These are phyloP conservation scores for Debaryomycetaceae sp. DNA, from an alignment of 1,139 yeast genomes.

Conservation along the genomic window DNA sequence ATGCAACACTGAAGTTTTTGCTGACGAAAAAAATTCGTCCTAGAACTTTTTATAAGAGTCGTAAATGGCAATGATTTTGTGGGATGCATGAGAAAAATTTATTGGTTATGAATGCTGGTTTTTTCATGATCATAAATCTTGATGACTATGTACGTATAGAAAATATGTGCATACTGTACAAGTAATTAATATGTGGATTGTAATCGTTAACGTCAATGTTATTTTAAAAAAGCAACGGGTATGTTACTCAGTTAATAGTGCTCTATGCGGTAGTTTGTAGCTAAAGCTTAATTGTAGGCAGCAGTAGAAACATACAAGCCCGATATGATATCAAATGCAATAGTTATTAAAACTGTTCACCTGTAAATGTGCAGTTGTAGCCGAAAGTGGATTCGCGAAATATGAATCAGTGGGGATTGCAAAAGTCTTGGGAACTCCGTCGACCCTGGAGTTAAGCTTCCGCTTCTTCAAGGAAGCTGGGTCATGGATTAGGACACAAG, in stretches of 20 bases:
- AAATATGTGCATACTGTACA: not conserved
- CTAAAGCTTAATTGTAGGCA: not conserved
- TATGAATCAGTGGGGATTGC: not conserved
- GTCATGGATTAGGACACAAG: constrained; percentile 5
- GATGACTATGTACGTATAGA: not conserved
- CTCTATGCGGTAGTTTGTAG: not conserved
- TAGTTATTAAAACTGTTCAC: not conserved
- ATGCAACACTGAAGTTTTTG: no score
- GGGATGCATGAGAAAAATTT: not conserved
- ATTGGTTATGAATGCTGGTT: not conserved
- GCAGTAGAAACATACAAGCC: not conserved
- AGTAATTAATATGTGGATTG: not conserved
- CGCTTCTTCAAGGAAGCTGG: constrained; percentile 2
- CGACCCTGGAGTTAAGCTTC: not conserved
- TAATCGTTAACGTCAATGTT: not conserved
- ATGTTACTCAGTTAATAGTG: not conserved
- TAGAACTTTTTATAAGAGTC: no score
- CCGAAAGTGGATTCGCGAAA: not conserved
- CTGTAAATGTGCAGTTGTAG: not conserved
- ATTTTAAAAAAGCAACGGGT: not conserved
- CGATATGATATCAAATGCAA: not conserved
- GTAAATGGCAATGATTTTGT: not conserved
- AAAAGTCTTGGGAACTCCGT: not conserved
- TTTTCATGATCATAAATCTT: not conserved
- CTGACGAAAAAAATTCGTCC: no score